These are phyloP conservation scores for Russula dissimulans DNA, from an alignment of 768 basidiomycete genomes.

Conservation along the genomic window DNA sequence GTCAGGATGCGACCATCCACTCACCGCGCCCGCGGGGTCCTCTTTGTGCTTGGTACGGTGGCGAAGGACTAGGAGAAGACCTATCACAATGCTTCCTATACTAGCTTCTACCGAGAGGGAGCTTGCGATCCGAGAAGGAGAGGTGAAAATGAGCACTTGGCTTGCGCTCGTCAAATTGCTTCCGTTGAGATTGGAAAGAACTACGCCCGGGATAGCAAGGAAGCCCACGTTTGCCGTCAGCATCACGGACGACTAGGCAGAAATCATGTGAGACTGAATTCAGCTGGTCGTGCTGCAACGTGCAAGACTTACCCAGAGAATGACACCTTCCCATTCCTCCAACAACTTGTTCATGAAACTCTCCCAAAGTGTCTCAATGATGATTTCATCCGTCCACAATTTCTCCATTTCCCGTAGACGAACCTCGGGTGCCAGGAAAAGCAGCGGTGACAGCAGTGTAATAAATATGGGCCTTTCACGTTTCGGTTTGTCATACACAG, in stretches of 20 bases:
- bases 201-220: slow-evolving; percentile 27
- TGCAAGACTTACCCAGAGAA: slow-evolving; percentile 5
- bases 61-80: slow-evolving; percentile 11
- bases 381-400: slow-evolving; percentile 11
- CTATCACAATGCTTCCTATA: slow-evolving; percentile 1
- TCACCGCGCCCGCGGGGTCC: slow-evolving; percentile 6
- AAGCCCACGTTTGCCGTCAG: slow-evolving; percentile 29
- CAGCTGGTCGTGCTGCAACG: neutral
- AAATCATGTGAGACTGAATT: neutral
- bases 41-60: slow-evolving; percentile 5
- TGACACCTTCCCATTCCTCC: slow-evolving; percentile 9
- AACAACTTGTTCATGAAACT: slow-evolving; percentile 5
- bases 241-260: slow-evolving; percentile 24
- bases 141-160: neutral
- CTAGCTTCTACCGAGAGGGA: neutral
- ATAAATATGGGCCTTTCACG: slow-evolving; percentile 6
- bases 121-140: neutral
- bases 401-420: slow-evolving; percentile 13
- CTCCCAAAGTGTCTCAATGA: slow-evolving; percentile 9
- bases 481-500: neutral
- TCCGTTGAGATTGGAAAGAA: neutral
- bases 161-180: neutral
- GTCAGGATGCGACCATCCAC: neutral
- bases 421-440: slow-evolving; percentile 17
- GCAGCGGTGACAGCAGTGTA: slow-evolving; percentile 7